Conservation (phyloP, 192 early-diverging fungal genomes). For the Neocallimastix lanati region DNA sequence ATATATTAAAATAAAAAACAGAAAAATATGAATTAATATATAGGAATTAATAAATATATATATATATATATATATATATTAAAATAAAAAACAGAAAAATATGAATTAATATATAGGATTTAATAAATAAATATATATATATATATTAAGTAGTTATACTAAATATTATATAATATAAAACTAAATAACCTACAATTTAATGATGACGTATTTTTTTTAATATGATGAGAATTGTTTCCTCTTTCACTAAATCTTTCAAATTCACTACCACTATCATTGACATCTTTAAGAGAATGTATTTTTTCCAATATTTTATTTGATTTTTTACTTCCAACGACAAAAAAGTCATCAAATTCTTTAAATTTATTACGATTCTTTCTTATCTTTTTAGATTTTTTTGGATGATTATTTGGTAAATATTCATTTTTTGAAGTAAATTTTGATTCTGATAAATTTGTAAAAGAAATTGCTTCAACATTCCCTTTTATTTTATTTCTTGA, state of each 20-base stretch:
- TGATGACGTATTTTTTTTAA: neutral
- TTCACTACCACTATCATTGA: neutral
- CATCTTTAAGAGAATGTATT: neutral
- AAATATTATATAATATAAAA: too few relatives aligned
- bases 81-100: too few relatives aligned
- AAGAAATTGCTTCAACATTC: neutral
- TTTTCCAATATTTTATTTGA: neutral
- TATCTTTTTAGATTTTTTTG: neutral
- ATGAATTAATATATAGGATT: too few relatives aligned
- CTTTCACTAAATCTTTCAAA: neutral
- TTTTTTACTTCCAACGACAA: neutral
- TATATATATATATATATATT: too few relatives aligned
- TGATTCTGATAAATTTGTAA: neutral
- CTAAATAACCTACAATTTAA: neutral
- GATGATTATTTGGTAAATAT: neutral
- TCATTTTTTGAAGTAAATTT: neutral
- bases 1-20: too few relatives aligned
- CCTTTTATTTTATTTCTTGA: neutral
- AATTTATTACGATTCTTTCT: neutral
- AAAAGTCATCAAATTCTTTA: neutral
- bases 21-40: too few relatives aligned
- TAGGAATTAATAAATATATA: too few relatives aligned
- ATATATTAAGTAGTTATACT: too few relatives aligned
- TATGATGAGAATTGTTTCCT: neutral
- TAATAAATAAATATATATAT: too few relatives aligned